These are phyloP conservation scores for Metarhizium rileyi DNA, from an alignment of 2,329 filamentous ascomycete genomes.

Conservation along the genomic window DNA sequence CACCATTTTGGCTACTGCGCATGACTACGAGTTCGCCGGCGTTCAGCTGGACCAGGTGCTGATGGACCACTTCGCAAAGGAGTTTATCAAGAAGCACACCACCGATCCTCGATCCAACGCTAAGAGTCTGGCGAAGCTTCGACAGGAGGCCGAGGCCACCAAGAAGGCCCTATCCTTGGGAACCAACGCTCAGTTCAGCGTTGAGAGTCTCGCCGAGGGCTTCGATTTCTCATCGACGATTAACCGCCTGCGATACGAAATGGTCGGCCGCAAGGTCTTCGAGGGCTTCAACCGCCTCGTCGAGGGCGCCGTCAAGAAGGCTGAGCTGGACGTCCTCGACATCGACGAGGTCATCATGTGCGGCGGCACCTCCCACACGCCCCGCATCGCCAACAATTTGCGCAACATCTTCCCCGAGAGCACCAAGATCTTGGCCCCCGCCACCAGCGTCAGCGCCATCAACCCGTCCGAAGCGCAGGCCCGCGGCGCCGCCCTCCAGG, in stretches of 20 bases:
- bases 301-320: conserved; percentile 80
- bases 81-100: conserved; percentile 96
- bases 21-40: conserved; percentile 92
- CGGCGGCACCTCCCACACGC: conserved; percentile 86
- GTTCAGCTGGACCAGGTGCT: conserved; percentile 80
- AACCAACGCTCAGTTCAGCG: conserved; percentile 79
- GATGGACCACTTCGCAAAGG: conserved; percentile 95
- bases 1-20: conserved; percentile 83
- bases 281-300: conserved; percentile 80
- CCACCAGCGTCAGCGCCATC: conserved; percentile 66
- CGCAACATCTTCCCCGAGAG: conserved; percentile 69
- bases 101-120: conserved; percentile 76
- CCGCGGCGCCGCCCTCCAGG: conserved; percentile 89
- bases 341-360: conserved; percentile 91
- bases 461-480: conserved; percentile 89
- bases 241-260: conserved; percentile 89
- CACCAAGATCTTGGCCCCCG: conserved; percentile 72
- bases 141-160: conserved; percentile 79
- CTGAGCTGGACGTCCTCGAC: conserved; percentile 82
- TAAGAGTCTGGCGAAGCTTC: conserved; percentile 81
- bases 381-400: conserved; percentile 79
- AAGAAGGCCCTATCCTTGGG: conserved; percentile 90
- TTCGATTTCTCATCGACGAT: conserved; percentile 86
- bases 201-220: conserved; percentile 83
- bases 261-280: conserved; percentile 77